Conservation (phyloP, 1,284 basidiomycete species). For the Mycena citricolor region DNA sequence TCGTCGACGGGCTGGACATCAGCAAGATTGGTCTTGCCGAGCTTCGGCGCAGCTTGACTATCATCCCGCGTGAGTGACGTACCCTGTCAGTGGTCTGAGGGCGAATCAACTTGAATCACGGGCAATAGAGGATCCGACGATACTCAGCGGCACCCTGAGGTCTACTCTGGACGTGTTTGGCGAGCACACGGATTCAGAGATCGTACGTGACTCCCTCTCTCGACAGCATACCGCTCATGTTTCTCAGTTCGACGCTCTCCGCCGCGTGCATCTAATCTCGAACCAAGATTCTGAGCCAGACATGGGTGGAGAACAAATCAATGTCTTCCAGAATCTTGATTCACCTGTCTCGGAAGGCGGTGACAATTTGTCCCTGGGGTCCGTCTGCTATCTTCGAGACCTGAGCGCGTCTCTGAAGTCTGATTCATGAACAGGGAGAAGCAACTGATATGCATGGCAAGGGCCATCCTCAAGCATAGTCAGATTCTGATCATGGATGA, state of each 20-base stretch:
- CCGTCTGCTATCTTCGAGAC: conserved; percentile 23
- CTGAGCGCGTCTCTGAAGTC: neutral
- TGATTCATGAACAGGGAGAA: conserved; percentile 42
- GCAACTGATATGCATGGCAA: conserved; percentile 65
- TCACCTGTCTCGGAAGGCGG: conserved; percentile 84
- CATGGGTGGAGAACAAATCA: conserved; percentile 65
- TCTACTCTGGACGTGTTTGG: conserved; percentile 88
- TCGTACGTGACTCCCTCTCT: conserved; percentile 46
- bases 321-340: conserved; percentile 86
- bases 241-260: conserved; percentile 78
- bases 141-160: conserved; percentile 85
- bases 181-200: conserved; percentile 83
- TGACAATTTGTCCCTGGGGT: conserved; percentile 94
- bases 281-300: conserved; percentile 51
- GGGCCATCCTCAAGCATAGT: conserved; percentile 59
- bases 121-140: conserved; percentile 78
- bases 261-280: conserved; percentile 84
- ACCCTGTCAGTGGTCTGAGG: neutral
- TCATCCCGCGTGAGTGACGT: conserved; percentile 79
- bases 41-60: conserved; percentile 80
- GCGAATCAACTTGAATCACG: conserved; percentile 2
- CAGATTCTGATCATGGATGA: conserved; percentile 60
- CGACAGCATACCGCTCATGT: too few species aligned
- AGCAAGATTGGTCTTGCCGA: conserved; percentile 82
- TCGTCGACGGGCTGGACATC: conserved; percentile 90